Conservation (phyloP, 108 stramenopile species). For the Conticribra guillardii region DNA sequence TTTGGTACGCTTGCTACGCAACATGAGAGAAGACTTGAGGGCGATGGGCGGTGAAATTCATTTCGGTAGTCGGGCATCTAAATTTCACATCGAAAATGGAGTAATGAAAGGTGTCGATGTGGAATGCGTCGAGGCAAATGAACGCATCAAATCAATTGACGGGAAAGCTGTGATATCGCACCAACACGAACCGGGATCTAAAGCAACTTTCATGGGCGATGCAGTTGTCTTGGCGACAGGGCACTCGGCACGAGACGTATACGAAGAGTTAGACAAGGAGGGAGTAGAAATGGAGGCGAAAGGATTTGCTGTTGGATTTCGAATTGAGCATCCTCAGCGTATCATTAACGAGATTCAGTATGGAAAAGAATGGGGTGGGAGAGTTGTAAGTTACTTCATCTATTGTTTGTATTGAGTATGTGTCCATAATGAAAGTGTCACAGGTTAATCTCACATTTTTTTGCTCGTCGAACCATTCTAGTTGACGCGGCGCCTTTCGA, state of each 20-base stretch:
- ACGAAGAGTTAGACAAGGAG: constrained; percentile 71
- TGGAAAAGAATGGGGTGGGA: constrained; percentile 77
- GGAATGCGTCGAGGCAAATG: constrained; percentile 20
- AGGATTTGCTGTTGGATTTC: constrained; percentile 95
- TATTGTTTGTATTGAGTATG: constrained; percentile 3
- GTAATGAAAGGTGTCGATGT: constrained; percentile 53
- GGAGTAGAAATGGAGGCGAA: constrained; percentile 88
- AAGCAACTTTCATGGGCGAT: constrained; percentile 51
- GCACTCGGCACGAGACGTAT: constrained; percentile 92
- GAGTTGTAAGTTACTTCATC: constrained; percentile 67
- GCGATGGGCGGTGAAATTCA: constrained; percentile 76
- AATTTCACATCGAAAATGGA: constrained; percentile 58
- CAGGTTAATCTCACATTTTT: neutral
- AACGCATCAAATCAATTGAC: constrained; percentile 12
- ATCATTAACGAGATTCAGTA: constrained; percentile 90
- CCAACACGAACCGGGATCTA: constrained; percentile 3
- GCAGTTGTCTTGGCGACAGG: constrained; percentile 91
- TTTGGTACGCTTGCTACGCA: constrained; percentile 82
- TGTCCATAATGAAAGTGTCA: neutral
- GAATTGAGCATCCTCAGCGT: constrained; percentile 93
- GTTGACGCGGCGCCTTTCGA: constrained; percentile 66
- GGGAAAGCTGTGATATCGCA: neutral
- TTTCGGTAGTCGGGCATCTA: constrained; percentile 82
- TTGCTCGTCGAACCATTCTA: neutral
- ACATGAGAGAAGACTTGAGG: constrained; percentile 72